These are phyloP conservation scores for Sclerotinia subarctica DNA, from an alignment of 2,329 filamentous ascomycete genomes.

Conservation along the genomic window DNA sequence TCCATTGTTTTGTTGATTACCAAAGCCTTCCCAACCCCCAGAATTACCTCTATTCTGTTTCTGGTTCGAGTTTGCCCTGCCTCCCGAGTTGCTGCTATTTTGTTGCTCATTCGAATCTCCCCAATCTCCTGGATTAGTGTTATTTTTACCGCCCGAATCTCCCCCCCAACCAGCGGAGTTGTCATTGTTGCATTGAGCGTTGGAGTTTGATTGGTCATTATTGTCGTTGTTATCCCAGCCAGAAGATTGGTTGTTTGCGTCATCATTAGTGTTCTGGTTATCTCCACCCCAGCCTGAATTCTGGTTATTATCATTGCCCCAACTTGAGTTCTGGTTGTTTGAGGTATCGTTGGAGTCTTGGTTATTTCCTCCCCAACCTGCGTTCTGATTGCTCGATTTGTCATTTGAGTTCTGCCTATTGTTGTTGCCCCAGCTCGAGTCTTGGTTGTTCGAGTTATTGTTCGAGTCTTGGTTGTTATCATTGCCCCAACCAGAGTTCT, in stretches of 20 bases:
- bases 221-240: conserved; percentile 12
- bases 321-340: conserved; percentile 5
- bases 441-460: conserved; percentile 6
- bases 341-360: conserved; percentile 13
- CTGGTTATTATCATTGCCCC: conserved; percentile 8
- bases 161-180: conserved; percentile 24
- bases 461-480: conserved; percentile 3
- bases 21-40: conserved; percentile 22
- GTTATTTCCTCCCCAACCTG: conserved; percentile 7
- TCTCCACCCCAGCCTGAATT: conserved; percentile 6
- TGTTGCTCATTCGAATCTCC: conserved; percentile 7
- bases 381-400: conserved; percentile 1
- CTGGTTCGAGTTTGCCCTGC: neutral
- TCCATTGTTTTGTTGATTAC: conserved; percentile 13
- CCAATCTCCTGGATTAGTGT: neutral
- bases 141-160: neutral
- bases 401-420: conserved; percentile 24
- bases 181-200: conserved; percentile 1
- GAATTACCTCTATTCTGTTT: conserved; percentile 5
- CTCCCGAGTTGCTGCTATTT: conserved; percentile 17
- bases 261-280: conserved; percentile 9
- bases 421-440: conserved; percentile 14
- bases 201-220: neutral
- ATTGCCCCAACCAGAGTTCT: conserved; percentile 13
- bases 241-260: neutral